Evolutionary conservation across 2,329 filamentous ascomycete species (phyloP), one percentile per base, ranked within the genome.

Genomic region (Aspergillus versicolor): DNA sequence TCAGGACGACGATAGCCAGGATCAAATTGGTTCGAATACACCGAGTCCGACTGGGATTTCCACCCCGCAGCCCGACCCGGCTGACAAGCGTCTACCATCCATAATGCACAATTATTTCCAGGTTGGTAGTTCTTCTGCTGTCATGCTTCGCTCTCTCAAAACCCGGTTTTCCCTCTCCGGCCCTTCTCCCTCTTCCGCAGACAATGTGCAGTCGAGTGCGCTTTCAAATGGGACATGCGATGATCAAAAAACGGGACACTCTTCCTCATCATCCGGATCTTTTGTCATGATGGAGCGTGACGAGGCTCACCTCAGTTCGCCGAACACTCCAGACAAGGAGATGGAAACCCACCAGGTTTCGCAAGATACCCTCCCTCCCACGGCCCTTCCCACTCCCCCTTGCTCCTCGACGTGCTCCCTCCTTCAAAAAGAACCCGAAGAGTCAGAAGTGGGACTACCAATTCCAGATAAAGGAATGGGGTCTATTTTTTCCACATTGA

Each of bases 101-200:
- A 96, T 97, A 81, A 89, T 94, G 84, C 85, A 87, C 76, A 95
- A 89, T 82, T 97, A 94, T 83, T 96, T 97, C 84, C 94, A 99
- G 93, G 94, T 99, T 96, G 88, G 94, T 97, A 84, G 85, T 83
- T 86, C 84, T 81, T 86, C 85, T 83, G 86, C 85, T 82, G 85
- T 87, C 87, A 83, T 84, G 83, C 73, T 77, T 77, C 80, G 62
- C 71, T 64, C 73, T 64, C 69, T 72, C 60, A 73, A 70, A 65
- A 66, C 72, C 65, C 71, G 72, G 67, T 70, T 73, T 62, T 74
- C 70, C 67, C 67, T 69, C 67, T 70, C 67, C 61, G 66, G 67
- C 58, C 46, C 53, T 50, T 65, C 63, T 57, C 63, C 66, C 62
- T 47, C 61, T 55, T 61, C 65, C 49, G 61, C 62, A 52, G 59